Conservation (phyloP, 75 land plant genomes). For the Picea sitchensis region DNA sequence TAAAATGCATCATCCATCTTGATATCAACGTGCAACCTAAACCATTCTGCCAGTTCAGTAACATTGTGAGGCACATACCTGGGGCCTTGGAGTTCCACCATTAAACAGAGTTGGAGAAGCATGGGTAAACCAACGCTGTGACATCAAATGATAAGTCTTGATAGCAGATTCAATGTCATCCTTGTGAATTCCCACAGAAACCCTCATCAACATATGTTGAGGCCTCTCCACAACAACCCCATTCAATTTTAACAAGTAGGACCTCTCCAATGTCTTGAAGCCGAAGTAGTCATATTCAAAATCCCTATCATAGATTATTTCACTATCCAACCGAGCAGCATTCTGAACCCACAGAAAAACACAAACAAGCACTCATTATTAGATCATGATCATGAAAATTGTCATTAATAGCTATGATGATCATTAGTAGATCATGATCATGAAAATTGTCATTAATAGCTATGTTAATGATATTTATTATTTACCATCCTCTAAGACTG, state of each 20-base stretch:
- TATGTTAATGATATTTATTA: no score
- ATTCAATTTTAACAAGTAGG: slow-evolving; percentile 37
- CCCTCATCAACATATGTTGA: slow-evolving; percentile 54
- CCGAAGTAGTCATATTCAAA: slow-evolving; percentile 52
- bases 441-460: no score
- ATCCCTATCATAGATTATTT: slow-evolving; percentile 49
- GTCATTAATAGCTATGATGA: background rate
- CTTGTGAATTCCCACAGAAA: slow-evolving; percentile 48
- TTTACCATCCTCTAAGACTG: no score
- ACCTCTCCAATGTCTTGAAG: slow-evolving; percentile 43
- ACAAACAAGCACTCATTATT: background rate
- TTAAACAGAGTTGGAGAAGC: slow-evolving; percentile 54
- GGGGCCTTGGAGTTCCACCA: slow-evolving; percentile 49
- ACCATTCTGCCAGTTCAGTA: background rate
- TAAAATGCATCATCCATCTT: background rate
- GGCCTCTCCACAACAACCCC: slow-evolving; percentile 47
- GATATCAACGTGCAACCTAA: background rate
- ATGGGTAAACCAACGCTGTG: slow-evolving; percentile 56
- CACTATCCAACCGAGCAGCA: slow-evolving; percentile 44
- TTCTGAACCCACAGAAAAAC: slow-evolving; percentile 20
- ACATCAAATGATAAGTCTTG: slow-evolving; percentile 45
- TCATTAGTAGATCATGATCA: no score
- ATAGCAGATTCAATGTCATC: slow-evolving; percentile 33
- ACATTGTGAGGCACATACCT: slow-evolving; percentile 13
- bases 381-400: background rate